These are phyloP conservation scores for Leccinum incarnatum DNA, from an alignment of 768 basidiomycete genomes.

Conservation along the genomic window DNA sequence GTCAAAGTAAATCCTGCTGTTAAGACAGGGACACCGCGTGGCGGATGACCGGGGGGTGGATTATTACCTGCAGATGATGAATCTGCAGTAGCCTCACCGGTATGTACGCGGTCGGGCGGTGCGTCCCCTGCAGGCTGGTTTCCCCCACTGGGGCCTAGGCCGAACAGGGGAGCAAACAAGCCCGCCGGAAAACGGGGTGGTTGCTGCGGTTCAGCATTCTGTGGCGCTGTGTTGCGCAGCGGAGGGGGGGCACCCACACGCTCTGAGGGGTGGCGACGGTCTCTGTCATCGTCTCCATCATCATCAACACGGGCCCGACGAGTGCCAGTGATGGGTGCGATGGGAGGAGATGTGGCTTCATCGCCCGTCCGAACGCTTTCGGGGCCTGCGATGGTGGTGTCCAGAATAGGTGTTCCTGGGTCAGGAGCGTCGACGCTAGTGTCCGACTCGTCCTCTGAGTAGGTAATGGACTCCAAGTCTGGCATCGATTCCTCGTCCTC, in stretches of 20 bases:
- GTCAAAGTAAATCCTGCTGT: constrained; percentile 35
- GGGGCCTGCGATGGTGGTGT: constrained; percentile 27
- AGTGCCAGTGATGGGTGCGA: constrained; percentile 33
- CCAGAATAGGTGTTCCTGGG: constrained; percentile 22
- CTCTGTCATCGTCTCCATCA: constrained; percentile 58
- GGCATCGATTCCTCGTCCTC: constrained; percentile 43
- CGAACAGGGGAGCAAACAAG: constrained; percentile 29
- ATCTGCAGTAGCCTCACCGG: constrained; percentile 29
- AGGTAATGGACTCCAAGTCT: constrained; percentile 37
- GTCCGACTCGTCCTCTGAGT: constrained; percentile 37
- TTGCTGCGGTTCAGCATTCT: constrained; percentile 23
- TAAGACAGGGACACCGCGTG: constrained; percentile 22
- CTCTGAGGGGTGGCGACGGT: constrained; percentile 64
- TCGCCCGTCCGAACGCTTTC: constrained; percentile 30
- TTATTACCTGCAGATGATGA: constrained; percentile 20
- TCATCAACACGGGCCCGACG: constrained; percentile 60
- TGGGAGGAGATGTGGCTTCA: constrained; percentile 29
- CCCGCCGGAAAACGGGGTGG: constrained; percentile 15
- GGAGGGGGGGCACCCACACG: constrained; percentile 38
- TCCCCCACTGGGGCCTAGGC: constrained; percentile 10
- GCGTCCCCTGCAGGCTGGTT: constrained; percentile 16
- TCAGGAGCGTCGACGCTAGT: constrained; percentile 30
- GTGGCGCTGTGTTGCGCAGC: constrained; percentile 21
- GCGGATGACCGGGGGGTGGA: constrained; percentile 21
- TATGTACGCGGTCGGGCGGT: constrained; percentile 22